Conservation (phyloP, 2,329 filamentous ascomycete genomes). For the Truncatella angustata region DNA sequence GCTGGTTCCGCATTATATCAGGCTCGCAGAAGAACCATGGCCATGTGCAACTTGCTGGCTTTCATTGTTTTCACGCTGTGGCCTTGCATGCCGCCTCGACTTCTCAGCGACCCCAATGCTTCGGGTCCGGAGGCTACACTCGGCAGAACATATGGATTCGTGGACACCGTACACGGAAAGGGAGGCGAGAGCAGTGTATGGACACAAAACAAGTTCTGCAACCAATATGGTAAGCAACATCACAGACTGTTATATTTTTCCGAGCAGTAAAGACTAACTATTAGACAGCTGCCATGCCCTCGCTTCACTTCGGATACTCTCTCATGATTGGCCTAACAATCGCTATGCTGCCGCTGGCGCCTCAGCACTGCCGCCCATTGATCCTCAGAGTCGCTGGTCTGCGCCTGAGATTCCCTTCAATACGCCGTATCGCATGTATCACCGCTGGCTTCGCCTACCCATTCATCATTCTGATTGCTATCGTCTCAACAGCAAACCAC, state of each 20-base stretch:
- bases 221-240: conserved; percentile 62
- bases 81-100: conserved; percentile 62
- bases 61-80: conserved; percentile 62
- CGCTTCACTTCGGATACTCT: conserved; percentile 73
- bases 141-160: conserved; percentile 59
- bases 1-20: conserved; percentile 51
- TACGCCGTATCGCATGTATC: conserved; percentile 40
- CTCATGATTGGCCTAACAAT: conserved; percentile 71
- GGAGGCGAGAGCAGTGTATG: conserved; percentile 65
- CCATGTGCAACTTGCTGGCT: conserved; percentile 59
- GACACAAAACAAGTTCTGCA: conserved; percentile 70
- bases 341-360: conserved; percentile 60
- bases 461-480: conserved; percentile 61
- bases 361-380: conserved; percentile 49
- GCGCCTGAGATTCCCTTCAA: conserved; percentile 8
- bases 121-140: conserved; percentile 53
- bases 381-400: conserved; percentile 16
- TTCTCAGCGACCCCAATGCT: conserved; percentile 56
- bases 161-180: conserved; percentile 56
- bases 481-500: conserved; percentile 71
- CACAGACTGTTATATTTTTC: neutral
- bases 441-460: conserved; percentile 62
- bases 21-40: conserved; percentile 56
- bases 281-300: conserved; percentile 67
- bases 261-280: conserved; percentile 10